Evolutionary conservation across 768 basidiomycete species (phyloP).

Genomic region (Amanita phalloides): DNA sequence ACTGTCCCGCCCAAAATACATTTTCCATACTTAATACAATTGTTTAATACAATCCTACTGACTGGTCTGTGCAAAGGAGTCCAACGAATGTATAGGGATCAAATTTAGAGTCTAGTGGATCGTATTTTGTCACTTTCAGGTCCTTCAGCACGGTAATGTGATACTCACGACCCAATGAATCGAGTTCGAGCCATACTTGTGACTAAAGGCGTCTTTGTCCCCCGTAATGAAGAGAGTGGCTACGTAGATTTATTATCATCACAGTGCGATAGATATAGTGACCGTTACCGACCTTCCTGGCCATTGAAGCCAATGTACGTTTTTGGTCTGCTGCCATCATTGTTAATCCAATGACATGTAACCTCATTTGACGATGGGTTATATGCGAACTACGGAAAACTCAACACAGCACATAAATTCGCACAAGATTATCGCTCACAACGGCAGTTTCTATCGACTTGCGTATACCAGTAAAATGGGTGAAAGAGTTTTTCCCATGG

Average conservation of each 20-base stretch:
- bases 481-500: conserved; percentile 1
- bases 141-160: neutral
- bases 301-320: neutral
- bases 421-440: neutral
- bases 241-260: neutral
- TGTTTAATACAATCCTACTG: neutral
- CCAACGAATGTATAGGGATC: neutral
- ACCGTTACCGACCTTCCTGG: neutral
- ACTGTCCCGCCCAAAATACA: conserved; percentile 1
- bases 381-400: neutral
- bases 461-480: neutral
- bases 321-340: neutral
- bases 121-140: too few species aligned
- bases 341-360: conserved; percentile 3
- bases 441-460: conserved; percentile 1
- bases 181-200: neutral
- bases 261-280: neutral
- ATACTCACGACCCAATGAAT: conserved; percentile 1
- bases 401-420: neutral
- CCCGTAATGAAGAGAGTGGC: conserved; percentile 2
- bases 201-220: neutral
- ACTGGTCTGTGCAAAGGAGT: too few species aligned
- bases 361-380: neutral
- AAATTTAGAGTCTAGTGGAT: neutral
- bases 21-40: too few species aligned